phyloP scores from a whole-genome alignment of 2,329 filamentous ascomycete species.

The Stenocarpella maydis region DNA sequence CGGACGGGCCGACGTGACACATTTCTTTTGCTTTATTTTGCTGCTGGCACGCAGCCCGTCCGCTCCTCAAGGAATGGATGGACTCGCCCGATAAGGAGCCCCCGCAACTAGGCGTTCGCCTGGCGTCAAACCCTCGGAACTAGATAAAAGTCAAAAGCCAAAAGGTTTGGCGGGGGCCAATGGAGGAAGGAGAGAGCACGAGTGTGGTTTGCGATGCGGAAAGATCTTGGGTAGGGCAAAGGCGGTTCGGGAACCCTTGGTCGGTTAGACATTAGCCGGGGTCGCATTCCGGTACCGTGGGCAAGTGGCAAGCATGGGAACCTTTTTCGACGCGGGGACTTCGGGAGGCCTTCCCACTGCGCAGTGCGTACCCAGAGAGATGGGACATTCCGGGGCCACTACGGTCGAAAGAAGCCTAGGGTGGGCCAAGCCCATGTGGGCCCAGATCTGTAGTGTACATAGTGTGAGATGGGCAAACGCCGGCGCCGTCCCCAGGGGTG shows the following conservation, averaged over 20 bases:
- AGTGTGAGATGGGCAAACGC: conserved; percentile 21
- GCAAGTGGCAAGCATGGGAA: no score
- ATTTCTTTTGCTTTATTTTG: neutral
- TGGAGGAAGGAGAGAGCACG: neutral
- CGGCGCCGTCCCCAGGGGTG: neutral
- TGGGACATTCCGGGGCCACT: conserved; percentile 14
- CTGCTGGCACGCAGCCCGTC: neutral
- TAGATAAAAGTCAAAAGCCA: conserved; percentile 1
- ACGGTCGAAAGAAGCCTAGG: conserved; percentile 22
- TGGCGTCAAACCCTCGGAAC: conserved; percentile 7
- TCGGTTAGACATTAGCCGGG: conserved; percentile 19
- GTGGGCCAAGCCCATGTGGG: conserved; percentile 4
- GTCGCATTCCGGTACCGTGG: conserved; percentile 13
- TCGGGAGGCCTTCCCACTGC: neutral
- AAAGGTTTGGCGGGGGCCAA: neutral
- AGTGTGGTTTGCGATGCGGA: conserved; percentile 10
- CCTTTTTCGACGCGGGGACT: conserved; percentile 11
- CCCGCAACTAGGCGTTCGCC: neutral
- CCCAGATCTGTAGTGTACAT: conserved; percentile 18
- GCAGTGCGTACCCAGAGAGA: neutral
- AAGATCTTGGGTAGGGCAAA: neutral
- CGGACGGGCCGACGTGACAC: neutral
- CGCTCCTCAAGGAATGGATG: neutral
- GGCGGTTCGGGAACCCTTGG: conserved; percentile 16
- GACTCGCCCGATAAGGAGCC: neutral